These are phyloP conservation scores for Dactylonectria estremocensis DNA, from an alignment of 2,329 filamentous ascomycete genomes.

Conservation along the genomic window DNA sequence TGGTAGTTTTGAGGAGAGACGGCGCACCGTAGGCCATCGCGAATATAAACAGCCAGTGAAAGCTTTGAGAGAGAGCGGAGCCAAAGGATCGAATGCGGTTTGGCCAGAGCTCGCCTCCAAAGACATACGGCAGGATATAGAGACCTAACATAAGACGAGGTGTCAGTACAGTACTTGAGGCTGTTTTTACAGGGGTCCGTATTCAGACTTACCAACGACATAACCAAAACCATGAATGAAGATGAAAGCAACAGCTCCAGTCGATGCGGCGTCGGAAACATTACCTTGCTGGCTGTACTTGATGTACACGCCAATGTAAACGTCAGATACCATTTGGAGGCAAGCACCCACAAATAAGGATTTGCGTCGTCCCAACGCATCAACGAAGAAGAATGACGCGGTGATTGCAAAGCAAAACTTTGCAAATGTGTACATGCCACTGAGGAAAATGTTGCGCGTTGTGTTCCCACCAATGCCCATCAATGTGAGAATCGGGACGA, in stretches of 20 bases:
- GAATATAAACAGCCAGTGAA: constrained; percentile 57
- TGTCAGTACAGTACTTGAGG: neutral
- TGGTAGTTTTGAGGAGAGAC: constrained; percentile 50
- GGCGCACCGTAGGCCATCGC: constrained; percentile 55
- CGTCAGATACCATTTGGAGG: constrained; percentile 57
- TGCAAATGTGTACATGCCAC: constrained; percentile 59
- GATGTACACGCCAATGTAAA: constrained; percentile 59
- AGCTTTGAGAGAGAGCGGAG: constrained; percentile 46
- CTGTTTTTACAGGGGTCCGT: too few relatives aligned
- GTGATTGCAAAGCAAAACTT: constrained; percentile 60
- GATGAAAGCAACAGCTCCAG: constrained; percentile 59
- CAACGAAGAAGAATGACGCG: constrained; percentile 61
- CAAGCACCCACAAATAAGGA: constrained; percentile 54
- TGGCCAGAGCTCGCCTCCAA: constrained; percentile 62
- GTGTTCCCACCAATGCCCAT: constrained; percentile 43
- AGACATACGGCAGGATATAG: constrained; percentile 60
- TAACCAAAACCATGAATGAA: constrained; percentile 64
- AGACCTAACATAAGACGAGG: constrained; percentile 37
- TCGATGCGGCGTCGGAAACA: constrained; percentile 46
- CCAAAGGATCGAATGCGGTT: constrained; percentile 62
- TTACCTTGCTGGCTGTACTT: constrained; percentile 51
- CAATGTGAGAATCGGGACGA: constrained; percentile 59
- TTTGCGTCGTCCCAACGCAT: constrained; percentile 58
- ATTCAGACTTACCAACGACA: constrained; percentile 46
- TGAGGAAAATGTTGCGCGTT: constrained; percentile 55